phyloP scores from a whole-genome alignment of 2,329 filamentous ascomycete species.

The Verticillium zaregamsianum region DNA sequence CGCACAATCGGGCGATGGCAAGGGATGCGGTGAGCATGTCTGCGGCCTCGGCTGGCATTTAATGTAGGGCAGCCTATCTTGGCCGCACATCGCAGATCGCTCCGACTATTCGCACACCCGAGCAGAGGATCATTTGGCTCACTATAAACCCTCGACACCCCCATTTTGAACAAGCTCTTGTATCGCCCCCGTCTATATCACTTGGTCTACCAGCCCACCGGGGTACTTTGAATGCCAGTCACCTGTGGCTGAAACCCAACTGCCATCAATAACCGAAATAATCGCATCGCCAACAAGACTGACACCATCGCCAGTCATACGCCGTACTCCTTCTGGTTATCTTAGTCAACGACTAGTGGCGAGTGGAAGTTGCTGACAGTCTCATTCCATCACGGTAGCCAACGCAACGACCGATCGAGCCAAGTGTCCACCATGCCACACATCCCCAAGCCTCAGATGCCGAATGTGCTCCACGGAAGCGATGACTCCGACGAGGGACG shows the following conservation, averaged over 20 bases:
- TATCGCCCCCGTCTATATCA: neutral
- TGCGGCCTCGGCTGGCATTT: neutral
- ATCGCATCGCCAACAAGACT: neutral
- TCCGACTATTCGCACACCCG: neutral
- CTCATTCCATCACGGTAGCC: neutral
- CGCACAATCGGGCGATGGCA: neutral
- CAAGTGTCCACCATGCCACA: conserved; percentile 12
- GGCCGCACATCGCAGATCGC: neutral
- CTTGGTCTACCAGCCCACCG: no score
- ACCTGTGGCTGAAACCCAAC: no score
- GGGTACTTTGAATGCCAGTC: neutral
- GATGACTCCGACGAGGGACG: conserved; percentile 32
- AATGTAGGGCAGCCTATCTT: neutral
- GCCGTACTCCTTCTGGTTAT: no score
- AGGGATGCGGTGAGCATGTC: neutral
- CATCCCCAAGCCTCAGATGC: neutral
- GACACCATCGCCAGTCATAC: no score
- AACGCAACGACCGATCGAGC: neutral
- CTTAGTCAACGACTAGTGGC: no score
- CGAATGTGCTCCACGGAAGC: conserved; percentile 28
- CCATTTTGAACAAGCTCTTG: neutral
- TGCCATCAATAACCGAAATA: neutral
- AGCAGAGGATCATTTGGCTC: neutral
- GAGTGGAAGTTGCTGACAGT: no score
- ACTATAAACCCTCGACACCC: neutral